These are phyloP conservation scores for Magnolia kwangsiensis DNA, from an alignment of 164 flowering plant species.

Conservation along the genomic window DNA sequence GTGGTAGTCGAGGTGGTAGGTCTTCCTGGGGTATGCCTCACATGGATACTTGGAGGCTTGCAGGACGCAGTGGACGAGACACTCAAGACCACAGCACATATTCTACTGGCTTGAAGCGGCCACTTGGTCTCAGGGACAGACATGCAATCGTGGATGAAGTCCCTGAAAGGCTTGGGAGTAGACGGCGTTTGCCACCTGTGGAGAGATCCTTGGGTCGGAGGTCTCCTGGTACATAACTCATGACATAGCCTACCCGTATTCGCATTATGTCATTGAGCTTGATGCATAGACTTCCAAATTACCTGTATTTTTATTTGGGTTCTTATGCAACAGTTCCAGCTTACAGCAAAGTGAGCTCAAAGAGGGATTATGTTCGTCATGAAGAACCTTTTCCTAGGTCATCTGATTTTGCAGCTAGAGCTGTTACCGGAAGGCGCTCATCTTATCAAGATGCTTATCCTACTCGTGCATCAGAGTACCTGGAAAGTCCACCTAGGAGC, in stretches of 20 bases:
- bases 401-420: slow-evolving; percentile 60
- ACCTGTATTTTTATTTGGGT: not conserved
- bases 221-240: slow-evolving; percentile 35
- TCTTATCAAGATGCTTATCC: slow-evolving; percentile 69
- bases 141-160: slow-evolving; percentile 1
- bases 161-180: slow-evolving; percentile 43
- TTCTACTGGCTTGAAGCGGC: slow-evolving; percentile 43
- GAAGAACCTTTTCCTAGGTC: slow-evolving; percentile 62
- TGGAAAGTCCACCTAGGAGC: slow-evolving; percentile 46
- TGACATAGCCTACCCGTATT: not conserved
- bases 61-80: slow-evolving; percentile 24
- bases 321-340: slow-evolving; percentile 43
- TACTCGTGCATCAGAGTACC: slow-evolving; percentile 58
- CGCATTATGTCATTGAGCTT: not conserved
- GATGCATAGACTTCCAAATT: not conserved
- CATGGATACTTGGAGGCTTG: slow-evolving; percentile 33
- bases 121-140: slow-evolving; percentile 45
- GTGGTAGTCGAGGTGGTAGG: slow-evolving; percentile 33
- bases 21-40: slow-evolving; percentile 43
- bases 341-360: slow-evolving; percentile 66
- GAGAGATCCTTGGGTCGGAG: slow-evolving; percentile 66
- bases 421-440: slow-evolving; percentile 50
- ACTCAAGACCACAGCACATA: slow-evolving; percentile 11
- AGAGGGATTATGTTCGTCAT: slow-evolving; percentile 66
- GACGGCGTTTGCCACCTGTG: slow-evolving; percentile 57